phyloP scores from a whole-genome alignment of 352 stramenopile genomes.

The Lagenidium giganteum region DNA sequence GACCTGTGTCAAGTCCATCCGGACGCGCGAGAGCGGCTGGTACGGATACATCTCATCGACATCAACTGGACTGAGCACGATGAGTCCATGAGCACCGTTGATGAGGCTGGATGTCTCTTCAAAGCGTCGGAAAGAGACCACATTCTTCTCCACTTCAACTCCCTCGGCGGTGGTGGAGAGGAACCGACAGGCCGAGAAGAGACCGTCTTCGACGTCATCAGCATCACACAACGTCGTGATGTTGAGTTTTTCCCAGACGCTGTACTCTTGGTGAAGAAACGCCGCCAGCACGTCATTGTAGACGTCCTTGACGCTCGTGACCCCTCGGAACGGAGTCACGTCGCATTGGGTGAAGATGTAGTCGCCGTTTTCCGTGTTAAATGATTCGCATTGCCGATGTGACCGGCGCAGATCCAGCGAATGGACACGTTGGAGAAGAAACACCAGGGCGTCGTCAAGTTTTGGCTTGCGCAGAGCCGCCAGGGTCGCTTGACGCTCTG shows the following conservation, averaged over 20 bases:
- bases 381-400: too few relatives aligned
- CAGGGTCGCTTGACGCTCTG: constrained; percentile 1
- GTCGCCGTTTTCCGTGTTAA: too few relatives aligned
- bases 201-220: not conserved
- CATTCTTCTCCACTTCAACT: constrained; percentile 10
- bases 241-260: not conserved
- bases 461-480: not conserved
- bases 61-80: constrained; percentile 22
- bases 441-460: too few relatives aligned
- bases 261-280: not conserved
- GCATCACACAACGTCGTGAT: not conserved
- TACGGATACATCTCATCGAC: constrained; percentile 8
- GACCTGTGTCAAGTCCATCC: constrained; percentile 21
- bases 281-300: constrained; percentile 29
- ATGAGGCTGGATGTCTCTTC: constrained; percentile 1
- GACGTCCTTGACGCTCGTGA: constrained; percentile 24
- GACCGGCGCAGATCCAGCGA: too few relatives aligned
- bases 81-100: not conserved
- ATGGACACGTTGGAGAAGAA: too few relatives aligned
- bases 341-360: constrained; percentile 24
- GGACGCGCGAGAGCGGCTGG: constrained; percentile 3
- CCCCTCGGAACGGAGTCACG: constrained; percentile 31
- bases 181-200: constrained; percentile 2
- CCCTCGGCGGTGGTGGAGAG: constrained; percentile 1
- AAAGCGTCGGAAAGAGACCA: constrained; percentile 1